phyloP scores from a whole-genome alignment of 139 green algal species.

The Eudorina sp. region DNA sequence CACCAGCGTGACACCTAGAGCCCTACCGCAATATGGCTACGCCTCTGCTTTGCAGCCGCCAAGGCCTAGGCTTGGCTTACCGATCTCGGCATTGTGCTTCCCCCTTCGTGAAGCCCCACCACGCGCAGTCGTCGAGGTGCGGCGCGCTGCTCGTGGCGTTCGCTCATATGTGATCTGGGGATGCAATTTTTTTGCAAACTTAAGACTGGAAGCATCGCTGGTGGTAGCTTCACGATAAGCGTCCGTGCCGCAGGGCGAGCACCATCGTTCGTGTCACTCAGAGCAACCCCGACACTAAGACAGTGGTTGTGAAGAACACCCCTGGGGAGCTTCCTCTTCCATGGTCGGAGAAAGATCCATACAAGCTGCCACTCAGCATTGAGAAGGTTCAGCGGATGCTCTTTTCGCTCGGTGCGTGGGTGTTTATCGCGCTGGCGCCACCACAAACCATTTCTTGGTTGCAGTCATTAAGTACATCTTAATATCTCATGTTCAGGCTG shows the following conservation, averaged over 20 bases:
- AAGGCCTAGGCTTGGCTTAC: slow-evolving; percentile 33
- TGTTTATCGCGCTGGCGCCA: background rate
- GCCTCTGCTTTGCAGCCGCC: slow-evolving; percentile 18
- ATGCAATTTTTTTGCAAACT: background rate
- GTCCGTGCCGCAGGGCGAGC: slow-evolving; percentile 1
- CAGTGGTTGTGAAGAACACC: slow-evolving; percentile 64
- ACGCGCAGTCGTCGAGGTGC: slow-evolving; percentile 34
- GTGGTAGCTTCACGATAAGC: background rate
- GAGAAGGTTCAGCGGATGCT: slow-evolving; percentile 72
- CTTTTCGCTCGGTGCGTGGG: slow-evolving; percentile 55
- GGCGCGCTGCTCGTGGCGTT: background rate
- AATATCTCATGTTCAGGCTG: slow-evolving; percentile 60
- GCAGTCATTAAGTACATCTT: too few relatives aligned
- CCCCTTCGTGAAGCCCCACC: slow-evolving; percentile 6
- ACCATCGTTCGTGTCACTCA: slow-evolving; percentile 29
- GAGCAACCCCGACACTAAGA: slow-evolving; percentile 53
- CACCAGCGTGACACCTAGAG: slow-evolving; percentile 10
- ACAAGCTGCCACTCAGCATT: slow-evolving; percentile 72
- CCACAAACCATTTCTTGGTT: background rate
- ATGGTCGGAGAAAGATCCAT: slow-evolving; percentile 76
- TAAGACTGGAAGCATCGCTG: background rate
- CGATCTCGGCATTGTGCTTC: background rate
- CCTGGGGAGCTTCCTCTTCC: slow-evolving; percentile 70
- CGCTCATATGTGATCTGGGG: background rate
- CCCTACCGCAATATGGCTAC: background rate